Evolutionary conservation across 176 grass and related monocot species (phyloP), one percentile per base, ranked within the genome.

Genomic region (Bonia amplexicaulis): DNA sequence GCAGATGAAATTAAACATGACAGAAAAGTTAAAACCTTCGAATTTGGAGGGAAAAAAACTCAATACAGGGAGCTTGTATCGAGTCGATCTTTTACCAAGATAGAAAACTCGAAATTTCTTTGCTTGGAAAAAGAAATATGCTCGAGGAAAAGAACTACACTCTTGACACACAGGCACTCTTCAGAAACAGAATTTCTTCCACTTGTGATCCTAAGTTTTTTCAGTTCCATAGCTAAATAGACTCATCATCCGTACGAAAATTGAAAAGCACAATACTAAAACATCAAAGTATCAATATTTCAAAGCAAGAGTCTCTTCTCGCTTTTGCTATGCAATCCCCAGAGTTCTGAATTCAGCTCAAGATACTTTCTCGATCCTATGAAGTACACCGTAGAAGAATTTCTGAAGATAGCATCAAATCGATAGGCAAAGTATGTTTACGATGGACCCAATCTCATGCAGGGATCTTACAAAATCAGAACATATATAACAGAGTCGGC

Each of bases 1-100:
- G 89, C 62, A 71, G 41, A 80, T 80, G 62, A n/a, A 33, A 84
- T 51, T 13, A 62, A 17, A 35, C 23, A 80, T 31, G 49, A 61
- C 25, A 27, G 69, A 86, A 76, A 46, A 66, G 57, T 45, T 44
- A 61, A 47, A 75, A 75, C 41, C 60, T 78, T 49, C 15, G n/a
- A 82, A 86, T 74, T 83, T 63, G 70, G 57, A 64, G 13, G 71
- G 6, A 55, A 20, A 20, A 73, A n/a, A 64, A 25, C 29, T 62
- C 27, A 16, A 64, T 65, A 65, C 12, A 27, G 13, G 59, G 45
- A 57, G 27, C 16, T 70, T 44, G 9, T 9, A 73, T 72, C 25
- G 22, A 82, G 53, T 37, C 52, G 61, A 77, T 86, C 65, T 47
- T 49, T 10, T 41, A 61, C 40, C 35, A 55, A 11, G 15, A 60